phyloP scores from a whole-genome alignment of 176 grass and related monocot genomes.

The Chloris gayana region DNA sequence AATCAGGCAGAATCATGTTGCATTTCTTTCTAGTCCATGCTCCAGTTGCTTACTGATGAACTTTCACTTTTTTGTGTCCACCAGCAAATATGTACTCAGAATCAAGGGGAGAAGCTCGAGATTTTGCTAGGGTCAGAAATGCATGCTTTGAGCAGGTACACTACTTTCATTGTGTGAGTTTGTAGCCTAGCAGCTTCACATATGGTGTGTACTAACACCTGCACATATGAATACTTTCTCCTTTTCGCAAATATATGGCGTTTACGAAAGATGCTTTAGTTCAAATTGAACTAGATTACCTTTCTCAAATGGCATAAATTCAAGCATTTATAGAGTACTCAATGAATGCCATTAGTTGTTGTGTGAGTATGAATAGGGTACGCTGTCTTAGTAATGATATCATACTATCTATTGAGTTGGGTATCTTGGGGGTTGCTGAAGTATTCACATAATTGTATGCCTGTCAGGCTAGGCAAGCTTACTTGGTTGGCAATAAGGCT shows the following conservation, averaged over 20 bases:
- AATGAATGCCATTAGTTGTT: neutral
- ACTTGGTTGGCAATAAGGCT: conserved; percentile 90
- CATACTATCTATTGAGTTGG: conserved; percentile 2
- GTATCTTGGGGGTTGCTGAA: conserved; percentile 10
- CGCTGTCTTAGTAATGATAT: neutral
- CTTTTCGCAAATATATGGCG: neutral
- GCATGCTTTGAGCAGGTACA: conserved; percentile 96
- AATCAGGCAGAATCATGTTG: neutral
- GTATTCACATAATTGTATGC: conserved; percentile 27
- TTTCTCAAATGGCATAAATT: neutral
- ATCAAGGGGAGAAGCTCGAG: conserved; percentile 93
- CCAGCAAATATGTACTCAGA: conserved; percentile 83
- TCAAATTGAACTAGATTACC: neutral
- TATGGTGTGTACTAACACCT: neutral
- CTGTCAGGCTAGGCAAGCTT: conserved; percentile 81
- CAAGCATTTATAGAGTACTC: neutral
- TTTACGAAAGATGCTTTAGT: neutral
- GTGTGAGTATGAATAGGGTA: neutral
- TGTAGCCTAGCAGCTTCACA: neutral
- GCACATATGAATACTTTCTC: neutral
- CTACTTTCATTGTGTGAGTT: conserved; percentile 20
- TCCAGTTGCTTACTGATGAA: conserved; percentile 18
- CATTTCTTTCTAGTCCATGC: neutral
- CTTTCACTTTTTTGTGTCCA: conserved; percentile 20
- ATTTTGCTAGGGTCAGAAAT: conserved; percentile 91